A percentile compares a stretch with the other conserved stretches of the same genome.
phyloP scores from a whole-genome alignment of 805 yeast genomes.

The Spathaspora gorwiae region DNA sequence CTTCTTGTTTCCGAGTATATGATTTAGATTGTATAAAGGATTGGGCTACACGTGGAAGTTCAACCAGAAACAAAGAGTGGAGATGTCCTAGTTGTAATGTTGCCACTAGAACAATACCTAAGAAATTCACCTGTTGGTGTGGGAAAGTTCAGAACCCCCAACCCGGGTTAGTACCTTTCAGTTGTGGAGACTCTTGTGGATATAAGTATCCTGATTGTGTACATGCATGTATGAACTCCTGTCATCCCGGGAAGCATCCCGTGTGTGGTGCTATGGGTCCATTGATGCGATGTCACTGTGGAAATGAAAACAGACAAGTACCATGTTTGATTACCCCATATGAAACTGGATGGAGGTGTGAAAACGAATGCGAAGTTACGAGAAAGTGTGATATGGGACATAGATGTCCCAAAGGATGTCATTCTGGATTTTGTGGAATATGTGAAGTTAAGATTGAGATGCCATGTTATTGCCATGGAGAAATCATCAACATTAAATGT shows the following conservation, averaged over 20 bases:
- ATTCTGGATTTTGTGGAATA: conserved; percentile 76
- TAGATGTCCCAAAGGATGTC: conserved; percentile 60
- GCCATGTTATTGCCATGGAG: conserved; percentile 74
- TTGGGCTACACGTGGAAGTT: conserved; percentile 80
- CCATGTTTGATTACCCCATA: conserved; percentile 75
- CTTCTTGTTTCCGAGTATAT: conserved; percentile 73
- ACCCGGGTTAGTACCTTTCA: conserved; percentile 56
- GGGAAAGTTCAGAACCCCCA: conserved; percentile 69
- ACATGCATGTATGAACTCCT: conserved; percentile 68
- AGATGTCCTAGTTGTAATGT: conserved; percentile 80
- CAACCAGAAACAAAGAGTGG: conserved; percentile 64
- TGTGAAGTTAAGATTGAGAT: conserved; percentile 50
- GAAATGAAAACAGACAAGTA: conserved; percentile 56
- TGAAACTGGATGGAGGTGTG: conserved; percentile 64
- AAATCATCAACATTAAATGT: conserved; percentile 41
- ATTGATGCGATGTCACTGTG: conserved; percentile 66
- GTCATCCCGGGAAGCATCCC: conserved; percentile 91
- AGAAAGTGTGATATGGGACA: conserved; percentile 66
- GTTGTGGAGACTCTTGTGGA: conserved; percentile 84
- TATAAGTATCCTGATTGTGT: conserved; percentile 52
- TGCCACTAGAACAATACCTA: conserved; percentile 47
- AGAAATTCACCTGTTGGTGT: conserved; percentile 79
- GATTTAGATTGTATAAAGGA: conserved; percentile 79
- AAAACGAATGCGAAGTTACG: conserved; percentile 51
- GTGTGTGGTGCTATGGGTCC: conserved; percentile 79